Evolutionary conservation across 1,139 yeast genomes (phyloP).

Genomic region (Barnettozyma hawaiiensis): DNA sequence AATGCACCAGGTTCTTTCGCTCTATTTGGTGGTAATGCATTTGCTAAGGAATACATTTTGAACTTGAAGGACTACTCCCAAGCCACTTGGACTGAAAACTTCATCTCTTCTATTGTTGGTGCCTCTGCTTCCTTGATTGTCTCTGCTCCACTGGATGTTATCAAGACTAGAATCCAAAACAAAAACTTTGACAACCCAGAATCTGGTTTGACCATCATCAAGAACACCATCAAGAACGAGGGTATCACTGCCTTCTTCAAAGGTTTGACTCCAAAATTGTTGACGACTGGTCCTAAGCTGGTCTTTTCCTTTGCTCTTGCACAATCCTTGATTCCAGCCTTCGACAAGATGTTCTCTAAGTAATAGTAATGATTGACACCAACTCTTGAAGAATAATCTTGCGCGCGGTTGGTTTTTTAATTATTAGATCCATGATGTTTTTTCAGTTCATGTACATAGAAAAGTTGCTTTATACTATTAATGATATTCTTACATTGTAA

Average conservation of each 20-base stretch:
- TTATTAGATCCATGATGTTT: background rate
- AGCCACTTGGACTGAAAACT: constrained; percentile 95
- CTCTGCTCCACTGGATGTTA: constrained; percentile 96
- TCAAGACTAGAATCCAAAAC: constrained; percentile 97
- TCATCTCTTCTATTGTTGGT: constrained; percentile 93
- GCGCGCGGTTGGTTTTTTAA: background rate
- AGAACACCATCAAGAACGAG: constrained; percentile 89
- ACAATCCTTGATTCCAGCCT: constrained; percentile 92
- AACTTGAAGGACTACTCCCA: constrained; percentile 79
- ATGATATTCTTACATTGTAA: background rate
- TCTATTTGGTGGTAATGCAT: constrained; percentile 96
- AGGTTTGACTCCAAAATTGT: constrained; percentile 90
- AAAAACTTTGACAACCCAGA: constrained; percentile 94
- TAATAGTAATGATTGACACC: too few relatives aligned
- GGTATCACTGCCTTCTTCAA: constrained; percentile 59
- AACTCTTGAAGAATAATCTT: background rate
- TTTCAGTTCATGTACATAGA: constrained; percentile 9
- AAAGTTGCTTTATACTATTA: background rate
- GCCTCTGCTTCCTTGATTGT: constrained; percentile 96
- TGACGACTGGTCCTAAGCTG: constrained; percentile 97
- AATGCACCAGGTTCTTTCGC: constrained; percentile 99
- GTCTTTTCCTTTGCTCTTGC: constrained; percentile 97
- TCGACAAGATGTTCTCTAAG: constrained; percentile 56
- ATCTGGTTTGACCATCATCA: constrained; percentile 85
- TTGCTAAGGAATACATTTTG: constrained; percentile 92